These are phyloP conservation scores for Diaporthe sp. DNA, from an alignment of 2,329 filamentous ascomycete species.

Conservation along the genomic window DNA sequence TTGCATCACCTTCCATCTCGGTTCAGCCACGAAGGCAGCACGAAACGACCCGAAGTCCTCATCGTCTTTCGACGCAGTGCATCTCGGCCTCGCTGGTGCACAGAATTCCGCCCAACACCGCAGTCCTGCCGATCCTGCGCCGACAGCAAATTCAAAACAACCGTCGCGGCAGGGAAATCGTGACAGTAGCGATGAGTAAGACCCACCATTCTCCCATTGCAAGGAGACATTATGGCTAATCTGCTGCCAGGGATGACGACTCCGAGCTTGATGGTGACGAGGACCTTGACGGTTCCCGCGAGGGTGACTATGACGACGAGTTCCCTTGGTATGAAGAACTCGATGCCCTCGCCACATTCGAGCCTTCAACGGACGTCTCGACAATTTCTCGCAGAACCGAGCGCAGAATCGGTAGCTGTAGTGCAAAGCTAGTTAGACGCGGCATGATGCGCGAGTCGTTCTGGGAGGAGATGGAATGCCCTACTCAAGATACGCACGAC, in stretches of 20 bases:
- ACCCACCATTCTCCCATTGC: background rate
- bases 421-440: slow-evolving; percentile 36
- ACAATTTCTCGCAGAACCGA: background rate
- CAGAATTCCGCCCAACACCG: background rate
- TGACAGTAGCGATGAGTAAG: background rate
- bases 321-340: slow-evolving; percentile 13
- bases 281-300: too few species aligned
- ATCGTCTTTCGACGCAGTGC: background rate
- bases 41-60: background rate
- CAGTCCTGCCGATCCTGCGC: background rate
- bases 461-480: slow-evolving; percentile 49
- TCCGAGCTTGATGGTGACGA: background rate
- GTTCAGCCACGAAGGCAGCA: background rate
- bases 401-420: slow-evolving; percentile 3
- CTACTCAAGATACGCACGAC: background rate
- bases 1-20: background rate
- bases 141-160: background rate
- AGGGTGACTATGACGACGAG: background rate
- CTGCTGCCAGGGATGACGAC: slow-evolving; percentile 2
- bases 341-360: background rate
- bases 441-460: slow-evolving; percentile 42
- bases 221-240: background rate
- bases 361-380: background rate
- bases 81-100: background rate
- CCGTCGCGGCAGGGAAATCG: background rate